Conservation (phyloP, 148 eudicot species). For the Camellia sinensis region DNA sequence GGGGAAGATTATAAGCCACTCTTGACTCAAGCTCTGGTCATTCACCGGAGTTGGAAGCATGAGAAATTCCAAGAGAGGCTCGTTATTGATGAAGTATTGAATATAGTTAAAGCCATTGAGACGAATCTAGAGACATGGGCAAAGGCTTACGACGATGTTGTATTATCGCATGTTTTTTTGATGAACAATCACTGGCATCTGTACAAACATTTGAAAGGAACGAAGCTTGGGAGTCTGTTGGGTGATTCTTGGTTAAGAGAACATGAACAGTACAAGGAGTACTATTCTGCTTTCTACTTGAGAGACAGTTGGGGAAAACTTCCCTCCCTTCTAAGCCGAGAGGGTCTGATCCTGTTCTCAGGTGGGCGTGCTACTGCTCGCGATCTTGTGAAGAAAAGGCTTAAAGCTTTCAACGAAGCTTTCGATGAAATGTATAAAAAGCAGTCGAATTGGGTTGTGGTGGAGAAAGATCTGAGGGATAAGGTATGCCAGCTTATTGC, state of each 20-base stretch:
- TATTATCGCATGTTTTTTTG: slow-evolving; percentile 20
- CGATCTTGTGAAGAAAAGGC: slow-evolving; percentile 29
- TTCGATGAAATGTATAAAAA: slow-evolving; percentile 26
- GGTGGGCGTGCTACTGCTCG: slow-evolving; percentile 35
- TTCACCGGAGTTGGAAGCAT: slow-evolving; percentile 30
- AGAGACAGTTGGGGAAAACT: slow-evolving; percentile 31
- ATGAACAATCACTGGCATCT: slow-evolving; percentile 33
- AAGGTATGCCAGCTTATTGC: slow-evolving; percentile 24
- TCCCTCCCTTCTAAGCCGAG: slow-evolving; percentile 26
- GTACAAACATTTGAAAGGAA: slow-evolving; percentile 28
- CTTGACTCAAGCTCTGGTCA: slow-evolving; percentile 28
- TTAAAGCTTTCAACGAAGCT: slow-evolving; percentile 27
- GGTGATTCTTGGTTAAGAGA: slow-evolving; percentile 28
- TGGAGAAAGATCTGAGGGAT: slow-evolving; percentile 26
- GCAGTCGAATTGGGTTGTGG: slow-evolving; percentile 25
- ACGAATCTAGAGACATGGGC: slow-evolving; percentile 27
- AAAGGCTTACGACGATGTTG: slow-evolving; percentile 18
- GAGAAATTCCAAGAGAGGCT: slow-evolving; percentile 29
- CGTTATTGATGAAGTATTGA: slow-evolving; percentile 24
- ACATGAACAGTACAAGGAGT: slow-evolving; percentile 28
- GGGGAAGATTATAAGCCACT: slow-evolving; percentile 29
- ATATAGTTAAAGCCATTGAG: slow-evolving; percentile 21
- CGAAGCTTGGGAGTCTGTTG: slow-evolving; percentile 21
- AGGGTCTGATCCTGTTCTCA: slow-evolving; percentile 27
- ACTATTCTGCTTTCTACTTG: slow-evolving; percentile 20